phyloP scores from a whole-genome alignment of 2,329 filamentous ascomycete genomes.

The Beauveria bassiana region DNA sequence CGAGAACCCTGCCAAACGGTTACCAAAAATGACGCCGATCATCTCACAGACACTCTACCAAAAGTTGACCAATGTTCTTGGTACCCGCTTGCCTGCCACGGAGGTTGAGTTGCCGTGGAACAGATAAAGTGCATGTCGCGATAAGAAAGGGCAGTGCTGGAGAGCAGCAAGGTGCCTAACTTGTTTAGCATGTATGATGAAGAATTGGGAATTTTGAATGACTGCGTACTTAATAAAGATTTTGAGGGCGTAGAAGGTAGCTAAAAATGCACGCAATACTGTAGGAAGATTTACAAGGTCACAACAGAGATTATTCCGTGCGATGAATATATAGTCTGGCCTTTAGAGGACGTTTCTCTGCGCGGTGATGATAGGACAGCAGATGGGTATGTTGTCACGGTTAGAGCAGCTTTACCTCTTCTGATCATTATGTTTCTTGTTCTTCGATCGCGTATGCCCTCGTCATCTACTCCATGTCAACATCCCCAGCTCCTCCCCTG shows the following conservation, averaged over 20 bases:
- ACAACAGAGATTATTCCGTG: background rate
- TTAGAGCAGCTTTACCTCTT: background rate
- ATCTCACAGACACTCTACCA: no score
- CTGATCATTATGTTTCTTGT: background rate
- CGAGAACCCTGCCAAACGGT: no score
- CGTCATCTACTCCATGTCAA: conserved; percentile 30
- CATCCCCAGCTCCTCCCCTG: conserved; percentile 29
- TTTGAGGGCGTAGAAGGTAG: background rate
- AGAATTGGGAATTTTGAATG: background rate
- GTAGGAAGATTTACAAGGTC: background rate
- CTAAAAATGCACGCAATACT: background rate
- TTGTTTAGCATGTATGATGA: background rate
- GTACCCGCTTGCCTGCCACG: background rate
- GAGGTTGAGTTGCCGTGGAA: conserved; percentile 14
- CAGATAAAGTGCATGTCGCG: conserved; percentile 1
- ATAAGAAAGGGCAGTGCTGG: background rate
- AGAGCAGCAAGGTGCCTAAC: background rate
- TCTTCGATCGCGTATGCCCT: background rate
- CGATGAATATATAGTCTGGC: background rate
- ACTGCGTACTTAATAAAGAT: background rate
- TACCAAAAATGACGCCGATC: no score
- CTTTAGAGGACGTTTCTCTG: background rate
- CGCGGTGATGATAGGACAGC: background rate
- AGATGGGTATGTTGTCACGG: conserved; percentile 2
- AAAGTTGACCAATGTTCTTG: no score